Conservation (phyloP, 306 rosid species). For the Gillenia trifoliata region DNA sequence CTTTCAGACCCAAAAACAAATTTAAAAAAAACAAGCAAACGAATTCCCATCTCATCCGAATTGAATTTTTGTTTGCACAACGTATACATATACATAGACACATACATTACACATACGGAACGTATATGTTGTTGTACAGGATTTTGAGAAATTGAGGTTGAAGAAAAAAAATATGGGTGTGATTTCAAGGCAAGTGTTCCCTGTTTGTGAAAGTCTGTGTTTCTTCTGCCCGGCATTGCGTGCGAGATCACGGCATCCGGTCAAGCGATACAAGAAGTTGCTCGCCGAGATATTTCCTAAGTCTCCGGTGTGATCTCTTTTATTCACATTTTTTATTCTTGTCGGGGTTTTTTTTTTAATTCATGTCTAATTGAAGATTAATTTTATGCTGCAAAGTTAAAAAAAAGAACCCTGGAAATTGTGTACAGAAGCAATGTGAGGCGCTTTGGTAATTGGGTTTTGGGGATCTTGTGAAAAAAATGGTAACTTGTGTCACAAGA, state of each 20-base stretch:
- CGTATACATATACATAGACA: not conserved
- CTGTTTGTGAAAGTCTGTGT: conserved; percentile 73
- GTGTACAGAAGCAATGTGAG: not conserved
- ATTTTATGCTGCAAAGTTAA: not conserved
- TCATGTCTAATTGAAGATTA: not conserved
- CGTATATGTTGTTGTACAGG: not conserved
- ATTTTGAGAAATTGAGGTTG: not conserved
- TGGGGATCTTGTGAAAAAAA: not conserved
- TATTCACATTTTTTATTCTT: not conserved
- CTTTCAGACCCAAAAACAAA: not conserved
- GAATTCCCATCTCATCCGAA: not conserved
- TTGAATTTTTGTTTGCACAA: not conserved
- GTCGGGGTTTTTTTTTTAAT: not conserved
- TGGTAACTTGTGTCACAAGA: not conserved
- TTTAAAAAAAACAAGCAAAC: not conserved
- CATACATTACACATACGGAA: not conserved
- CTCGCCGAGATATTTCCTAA: conserved; percentile 79
- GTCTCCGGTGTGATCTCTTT: conserved; percentile 34
- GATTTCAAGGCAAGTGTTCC: conserved; percentile 68
- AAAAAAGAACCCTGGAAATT: not conserved
- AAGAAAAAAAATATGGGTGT: conserved; percentile 36
- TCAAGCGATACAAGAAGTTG: conserved; percentile 73
- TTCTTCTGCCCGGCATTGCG: conserved; percentile 76
- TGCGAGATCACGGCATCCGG: conserved; percentile 75
- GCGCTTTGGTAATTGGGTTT: not conserved